Evolutionary conservation across 768 basidiomycete species (phyloP), one percentile per base, ranked within the genome.

Genomic region (Agaricus blazei): DNA sequence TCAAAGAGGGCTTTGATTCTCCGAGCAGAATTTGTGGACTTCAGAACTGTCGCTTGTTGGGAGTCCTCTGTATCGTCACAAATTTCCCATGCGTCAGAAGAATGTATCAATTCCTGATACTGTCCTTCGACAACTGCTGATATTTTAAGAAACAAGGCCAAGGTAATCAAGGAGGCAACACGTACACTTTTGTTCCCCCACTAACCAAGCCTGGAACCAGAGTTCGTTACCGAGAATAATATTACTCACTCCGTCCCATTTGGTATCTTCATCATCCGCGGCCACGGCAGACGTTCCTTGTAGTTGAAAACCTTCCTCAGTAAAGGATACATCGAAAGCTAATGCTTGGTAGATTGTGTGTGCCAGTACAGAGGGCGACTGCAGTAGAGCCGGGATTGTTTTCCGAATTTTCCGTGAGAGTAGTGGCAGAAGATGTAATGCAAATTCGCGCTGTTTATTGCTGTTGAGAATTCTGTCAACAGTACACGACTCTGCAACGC

Each of bases 341-440:
- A 98, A 73, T 0, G 94, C 83, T 67, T 98, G 93, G 66, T 96
- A 96, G 47, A 98, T 88, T 1, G 94, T 98, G 64, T 99, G 96
- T 1, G 97, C 97, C 6, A 99, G 75, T 23, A 98, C 71, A 0
- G 93, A 83, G 0, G 97, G 90, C 60, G 87, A 84, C 2, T 82
- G 71, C 4, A 98, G 71, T 9, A 98, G 70, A 19, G 78, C 66
- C 0, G 93, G 90, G 36, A 94, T 74, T 0, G 90, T 86, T 44
- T 81, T 83, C 41, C 75, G 78, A 11, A 98, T 74, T 63, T 98
- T 93, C 29, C 84, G 78, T 6, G 85, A 74, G 3, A 95, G 75
- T 6, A 94, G 70, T 0, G 92, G 90, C 28, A 96, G 72, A 24
- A 98, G 82, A 27, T 90, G 77, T 7, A 80, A 68, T 2, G 83